Base-by-base conservation (phyloP, 1,284 basidiomycete genomes). In the Pyrrhoderma noxium region DNA sequence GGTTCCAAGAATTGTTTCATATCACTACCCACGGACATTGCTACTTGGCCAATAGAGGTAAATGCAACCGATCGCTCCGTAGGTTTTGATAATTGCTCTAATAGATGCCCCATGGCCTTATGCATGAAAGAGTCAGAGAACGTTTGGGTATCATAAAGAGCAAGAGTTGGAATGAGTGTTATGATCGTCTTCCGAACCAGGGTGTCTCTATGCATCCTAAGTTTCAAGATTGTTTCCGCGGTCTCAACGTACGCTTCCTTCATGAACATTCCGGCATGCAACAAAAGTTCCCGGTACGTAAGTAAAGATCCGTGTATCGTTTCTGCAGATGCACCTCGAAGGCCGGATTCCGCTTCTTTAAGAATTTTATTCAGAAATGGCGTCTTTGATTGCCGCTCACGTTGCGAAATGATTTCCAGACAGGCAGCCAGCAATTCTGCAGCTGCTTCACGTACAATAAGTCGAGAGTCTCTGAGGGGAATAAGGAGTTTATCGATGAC, bases 181-280 rank as follows among this genome's bases (percentile, higher is more conserved):
- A 97, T 93, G 55, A 97, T 93, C 69, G 92, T 91, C 67, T 91
- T 89, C 50, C 92, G 82, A 52, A 98, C 87, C 31, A 91, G 79
- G 18, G 79, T 72, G 61, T 98, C 94, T 58, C 90, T 79, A 65
- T 91, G 87, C n/a, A 85, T 80, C 64, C 85, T 85, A 72, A 93
- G 93, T 40, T 82, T 80, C 42, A 99, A 75, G 47, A 98, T 93
- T 58, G 91, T 85, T 57, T 98, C 94, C 56, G 93, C 93, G 8
- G 90, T 88, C 58, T 90, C 85, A 44, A 88, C 70, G 63, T 93
- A 97, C 45, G 85, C 88, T 56, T 95, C 89, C 59, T 82, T 82
- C 93, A 98, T 95, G 60, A 95, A 97, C 77, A 93, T 91, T 58
- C 93, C 92, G 34, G 93, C 94, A 65, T 97, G 91, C 52, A 95